Percentiles rank a stretch among this genome's conserved stretches.
Evolutionary conservation across 768 basidiomycete genomes (phyloP).

Genomic region (Mycena galopus): DNA sequence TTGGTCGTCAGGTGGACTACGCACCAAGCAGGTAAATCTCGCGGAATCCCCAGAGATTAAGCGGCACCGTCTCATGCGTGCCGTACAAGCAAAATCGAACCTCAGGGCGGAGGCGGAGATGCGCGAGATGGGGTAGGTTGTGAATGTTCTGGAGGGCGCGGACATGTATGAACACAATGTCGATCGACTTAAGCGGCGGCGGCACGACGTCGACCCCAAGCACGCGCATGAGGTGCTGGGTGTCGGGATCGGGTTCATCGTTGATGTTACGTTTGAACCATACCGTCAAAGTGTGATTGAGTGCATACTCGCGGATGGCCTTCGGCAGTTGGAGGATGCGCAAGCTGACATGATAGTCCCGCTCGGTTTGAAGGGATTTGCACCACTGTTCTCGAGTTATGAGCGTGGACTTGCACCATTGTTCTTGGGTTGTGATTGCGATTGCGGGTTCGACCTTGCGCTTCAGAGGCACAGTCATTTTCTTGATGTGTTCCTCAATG

Average conservation of each 20-base stretch:
- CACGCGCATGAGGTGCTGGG: not conserved
- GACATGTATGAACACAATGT: slow-evolving; percentile 24
- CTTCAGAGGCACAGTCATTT: not conserved
- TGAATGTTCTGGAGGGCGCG: slow-evolving; percentile 9
- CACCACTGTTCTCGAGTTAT: not conserved
- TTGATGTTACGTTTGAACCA: not conserved
- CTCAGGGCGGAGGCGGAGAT: slow-evolving; percentile 13
- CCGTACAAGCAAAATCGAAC: slow-evolving; percentile 22
- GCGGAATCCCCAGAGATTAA: slow-evolving; percentile 14
- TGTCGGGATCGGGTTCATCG: not conserved
- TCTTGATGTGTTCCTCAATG: not conserved
- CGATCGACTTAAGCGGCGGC: not conserved
- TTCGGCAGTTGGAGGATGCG: slow-evolving; percentile 3
- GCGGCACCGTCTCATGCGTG: not conserved
- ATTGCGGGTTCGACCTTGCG: slow-evolving; percentile 1
- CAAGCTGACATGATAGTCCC: slow-evolving; percentile 2
- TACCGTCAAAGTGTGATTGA: not conserved
- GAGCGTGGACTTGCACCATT: slow-evolving; percentile 5
- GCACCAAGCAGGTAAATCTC: slow-evolving; percentile 17
- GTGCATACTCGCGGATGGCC: not conserved
- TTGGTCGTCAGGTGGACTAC: no score
- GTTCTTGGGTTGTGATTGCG: not conserved
- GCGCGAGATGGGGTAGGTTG: slow-evolving; percentile 7
- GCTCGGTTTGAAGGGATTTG: not conserved
- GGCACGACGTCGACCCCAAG: not conserved